Evolutionary conservation across 2,329 filamentous ascomycete species (phyloP), one percentile per base, ranked within the genome.

Genomic region (Macrophomina tecta): DNA sequence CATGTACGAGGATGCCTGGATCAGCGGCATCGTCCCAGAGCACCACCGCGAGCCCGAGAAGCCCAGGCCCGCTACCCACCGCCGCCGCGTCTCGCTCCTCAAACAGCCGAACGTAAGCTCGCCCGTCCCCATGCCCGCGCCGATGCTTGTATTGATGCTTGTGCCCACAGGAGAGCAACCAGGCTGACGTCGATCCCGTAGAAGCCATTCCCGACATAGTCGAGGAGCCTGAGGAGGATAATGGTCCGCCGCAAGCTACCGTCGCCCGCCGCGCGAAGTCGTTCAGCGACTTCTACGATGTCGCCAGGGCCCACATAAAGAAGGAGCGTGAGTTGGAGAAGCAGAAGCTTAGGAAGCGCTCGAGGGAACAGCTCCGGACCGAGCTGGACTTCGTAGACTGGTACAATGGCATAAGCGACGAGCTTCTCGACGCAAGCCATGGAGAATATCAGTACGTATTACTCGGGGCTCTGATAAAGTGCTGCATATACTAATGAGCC

Each of bases 1-100:
- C 71, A 93, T 93, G 90, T 92, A 92, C 78, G 91, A 94, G 79
- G 91, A 94, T 78, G 89, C 90, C 36, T 94, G 91, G 91, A 93
- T 94, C 81, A 92, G 79, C 73, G 79, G 86, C 76, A 90, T 92
- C 75, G 87, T 91, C 70, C 86, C 90, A 32, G 65, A 67, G 48
- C 65, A 67, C 23, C 58, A 62, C 38, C 87, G 90, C 65, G 81
- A 85, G 67, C 80, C 84, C 70, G 85, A 83, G 72, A 78, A 82
- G 30, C 80, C 83, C 48, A 73, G 79, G 56, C 71, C 82, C 52
- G 85, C 84, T 62, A 83, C 51, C 61, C 90, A 91, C 74, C 86
- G 85, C 70, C 87, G 91, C 68, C 88, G 86, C 73, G 86, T 90
- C 75, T 92, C 90, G 48, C 83, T 94, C 62, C 83, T 94, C 64